A percentile compares a stretch with the other conserved stretches of the same genome.
Evolutionary conservation across 805 yeast species (phyloP).

Genomic region (Yamadazyma olivae): DNA sequence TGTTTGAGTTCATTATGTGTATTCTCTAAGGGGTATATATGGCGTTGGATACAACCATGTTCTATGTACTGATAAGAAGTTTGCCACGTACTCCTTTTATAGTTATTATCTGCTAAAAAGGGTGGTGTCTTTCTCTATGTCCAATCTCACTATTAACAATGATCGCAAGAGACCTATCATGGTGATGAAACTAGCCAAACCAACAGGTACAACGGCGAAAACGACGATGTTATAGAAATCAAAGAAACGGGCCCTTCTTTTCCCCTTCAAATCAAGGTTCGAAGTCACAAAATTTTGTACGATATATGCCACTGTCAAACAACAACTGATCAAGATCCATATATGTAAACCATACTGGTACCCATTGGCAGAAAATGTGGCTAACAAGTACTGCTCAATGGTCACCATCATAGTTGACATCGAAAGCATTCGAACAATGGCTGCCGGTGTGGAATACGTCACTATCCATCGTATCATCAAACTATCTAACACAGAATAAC

Average conservation of each 20-base stretch:
- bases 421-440: conserved; percentile 80
- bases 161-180: conserved; percentile 82
- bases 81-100: too few species aligned
- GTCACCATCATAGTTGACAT: conserved; percentile 73
- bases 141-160: conserved; percentile 70
- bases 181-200: conserved; percentile 88
- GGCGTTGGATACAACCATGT: too few species aligned
- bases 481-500: conserved; percentile 83
- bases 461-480: conserved; percentile 93
- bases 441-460: conserved; percentile 83
- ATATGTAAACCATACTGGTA: conserved; percentile 76
- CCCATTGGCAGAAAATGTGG: conserved; percentile 64
- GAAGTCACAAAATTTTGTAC: conserved; percentile 87
- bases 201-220: conserved; percentile 97
- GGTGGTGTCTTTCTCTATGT: conserved; percentile 42
- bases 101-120: too few species aligned
- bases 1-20: too few species aligned
- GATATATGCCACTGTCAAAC: conserved; percentile 74
- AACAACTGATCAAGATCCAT: conserved; percentile 89
- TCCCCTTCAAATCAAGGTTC: conserved; percentile 52
- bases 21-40: too few species aligned
- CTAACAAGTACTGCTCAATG: conserved; percentile 62
- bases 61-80: too few species aligned
- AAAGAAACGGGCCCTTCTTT: conserved; percentile 59
- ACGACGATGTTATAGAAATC: conserved; percentile 88